Percentiles rank a stretch among this genome's conserved stretches.
Evolutionary conservation across 768 basidiomycete genomes (phyloP).

Genomic region (Mycena venus): DNA sequence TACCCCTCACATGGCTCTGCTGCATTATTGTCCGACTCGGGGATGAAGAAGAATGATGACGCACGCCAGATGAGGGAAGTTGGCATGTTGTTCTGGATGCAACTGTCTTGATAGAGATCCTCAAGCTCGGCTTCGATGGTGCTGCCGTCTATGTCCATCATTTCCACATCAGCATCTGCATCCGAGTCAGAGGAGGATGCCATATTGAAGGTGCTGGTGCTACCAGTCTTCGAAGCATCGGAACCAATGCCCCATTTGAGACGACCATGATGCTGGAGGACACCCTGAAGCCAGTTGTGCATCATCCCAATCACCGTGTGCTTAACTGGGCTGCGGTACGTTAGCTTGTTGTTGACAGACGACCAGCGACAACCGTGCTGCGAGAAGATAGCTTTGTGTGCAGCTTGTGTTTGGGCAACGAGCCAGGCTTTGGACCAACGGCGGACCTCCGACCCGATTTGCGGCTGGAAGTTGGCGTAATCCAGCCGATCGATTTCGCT

Average conservation of each 20-base stretch:
- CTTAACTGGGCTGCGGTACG: slow-evolving; percentile 32
- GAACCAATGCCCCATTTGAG: slow-evolving; percentile 32
- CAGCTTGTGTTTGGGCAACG: slow-evolving; percentile 4
- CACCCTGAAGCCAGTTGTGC: slow-evolving; percentile 33
- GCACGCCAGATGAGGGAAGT: background rate
- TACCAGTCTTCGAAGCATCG: background rate
- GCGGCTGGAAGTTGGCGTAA: slow-evolving; percentile 13
- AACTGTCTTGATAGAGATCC: slow-evolving; percentile 8
- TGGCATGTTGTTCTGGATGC: background rate
- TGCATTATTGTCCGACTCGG: background rate
- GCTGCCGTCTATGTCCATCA: background rate
- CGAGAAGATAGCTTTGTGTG: slow-evolving; percentile 9
- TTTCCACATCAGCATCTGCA: slow-evolving; percentile 1
- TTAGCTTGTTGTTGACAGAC: slow-evolving; percentile 16
- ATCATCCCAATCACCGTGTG: slow-evolving; percentile 32
- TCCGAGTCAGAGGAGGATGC: background rate
- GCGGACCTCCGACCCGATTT: slow-evolving; percentile 19
- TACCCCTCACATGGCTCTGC: background rate
- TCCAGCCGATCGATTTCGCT: slow-evolving; percentile 30
- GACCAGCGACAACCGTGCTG: slow-evolving; percentile 30
- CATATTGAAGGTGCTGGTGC: background rate
- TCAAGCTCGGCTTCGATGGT: slow-evolving; percentile 2
- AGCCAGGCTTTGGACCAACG: slow-evolving; percentile 26
- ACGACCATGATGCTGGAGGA: slow-evolving; percentile 26
- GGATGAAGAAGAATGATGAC: slow-evolving; percentile 3